A percentile compares a stretch with the other conserved stretches of the same genome.
Conservation (phyloP, 176 grass and related monocot genomes). For the Triticum urartu region DNA sequence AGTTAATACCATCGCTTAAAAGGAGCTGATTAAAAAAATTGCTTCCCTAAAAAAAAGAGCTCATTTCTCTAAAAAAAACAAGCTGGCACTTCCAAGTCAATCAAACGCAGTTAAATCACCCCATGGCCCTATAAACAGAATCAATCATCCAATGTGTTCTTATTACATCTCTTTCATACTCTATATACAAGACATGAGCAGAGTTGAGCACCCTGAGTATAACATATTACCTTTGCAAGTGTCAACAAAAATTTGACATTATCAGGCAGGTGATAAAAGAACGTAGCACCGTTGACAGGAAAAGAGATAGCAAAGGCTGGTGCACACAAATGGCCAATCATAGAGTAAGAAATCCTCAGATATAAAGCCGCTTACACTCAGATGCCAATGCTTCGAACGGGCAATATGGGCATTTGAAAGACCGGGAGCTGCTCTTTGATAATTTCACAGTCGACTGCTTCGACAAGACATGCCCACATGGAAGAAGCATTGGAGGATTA, state of each 20-base stretch:
- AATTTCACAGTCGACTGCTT: constrained; percentile 41
- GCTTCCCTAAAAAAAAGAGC: too few species aligned
- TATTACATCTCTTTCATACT: neutral
- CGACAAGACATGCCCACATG: constrained; percentile 45
- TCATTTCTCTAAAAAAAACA: too few species aligned
- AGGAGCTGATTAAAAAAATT: too few species aligned
- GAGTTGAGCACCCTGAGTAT: neutral
- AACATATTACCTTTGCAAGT: neutral
- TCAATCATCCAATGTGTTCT: neutral
- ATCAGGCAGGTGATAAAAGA: neutral
- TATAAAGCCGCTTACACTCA: constrained; percentile 39
- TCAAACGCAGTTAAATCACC: neutral
- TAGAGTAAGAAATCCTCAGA: constrained; percentile 29
- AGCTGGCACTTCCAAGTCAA: neutral
- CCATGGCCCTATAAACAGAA: too few species aligned
- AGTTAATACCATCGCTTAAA: too few species aligned
- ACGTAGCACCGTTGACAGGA: neutral
- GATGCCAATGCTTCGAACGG: constrained; percentile 7
- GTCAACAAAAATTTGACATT: neutral
- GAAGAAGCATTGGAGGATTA: constrained; percentile 51
- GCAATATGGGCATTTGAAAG: constrained; percentile 49
- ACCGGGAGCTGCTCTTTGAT: constrained; percentile 32
- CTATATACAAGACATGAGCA: neutral
- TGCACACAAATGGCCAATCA: neutral
- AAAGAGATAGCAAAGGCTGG: neutral